phyloP scores from a whole-genome alignment of 768 basidiomycete species.

The Panaeolus papilionaceus region DNA sequence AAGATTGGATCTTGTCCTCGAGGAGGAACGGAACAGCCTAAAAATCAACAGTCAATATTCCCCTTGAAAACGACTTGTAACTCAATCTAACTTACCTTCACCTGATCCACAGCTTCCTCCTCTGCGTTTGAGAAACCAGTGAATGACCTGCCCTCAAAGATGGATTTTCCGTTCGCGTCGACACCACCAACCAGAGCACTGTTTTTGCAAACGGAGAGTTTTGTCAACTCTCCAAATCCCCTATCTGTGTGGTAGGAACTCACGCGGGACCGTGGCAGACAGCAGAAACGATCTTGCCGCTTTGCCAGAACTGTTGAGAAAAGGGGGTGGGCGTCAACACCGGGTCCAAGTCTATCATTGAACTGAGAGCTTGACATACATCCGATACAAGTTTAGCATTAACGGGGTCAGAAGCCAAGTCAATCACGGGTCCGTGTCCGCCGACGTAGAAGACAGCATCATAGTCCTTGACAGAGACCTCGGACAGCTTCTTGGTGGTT shows the following conservation, averaged over 20 bases:
- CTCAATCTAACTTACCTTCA: constrained; percentile 42
- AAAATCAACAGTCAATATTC: constrained; percentile 10
- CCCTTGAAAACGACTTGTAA: neutral
- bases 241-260: constrained; percentile 28
- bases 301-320: constrained; percentile 61
- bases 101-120: constrained; percentile 54
- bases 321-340: neutral
- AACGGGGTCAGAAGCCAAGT: constrained; percentile 62
- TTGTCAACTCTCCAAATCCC: neutral
- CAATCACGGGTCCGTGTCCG: constrained; percentile 80
- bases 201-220: constrained; percentile 11
- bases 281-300: constrained; percentile 69
- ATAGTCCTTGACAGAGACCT: constrained; percentile 66
- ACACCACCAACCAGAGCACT: constrained; percentile 66
- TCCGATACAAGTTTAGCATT: constrained; percentile 65
- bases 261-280: constrained; percentile 86
- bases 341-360: neutral
- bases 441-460: constrained; percentile 81
- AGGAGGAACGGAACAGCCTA: constrained; percentile 74
- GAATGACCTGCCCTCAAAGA: constrained; percentile 61
- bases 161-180: constrained; percentile 63
- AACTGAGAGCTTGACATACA: constrained; percentile 39
- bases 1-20: constrained; percentile 64
- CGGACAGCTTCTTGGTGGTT: constrained; percentile 63
- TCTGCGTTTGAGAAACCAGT: constrained; percentile 81